Base-by-base conservation (phyloP, 2,329 filamentous ascomycete species). In the Aspergillus awamori region DNA sequence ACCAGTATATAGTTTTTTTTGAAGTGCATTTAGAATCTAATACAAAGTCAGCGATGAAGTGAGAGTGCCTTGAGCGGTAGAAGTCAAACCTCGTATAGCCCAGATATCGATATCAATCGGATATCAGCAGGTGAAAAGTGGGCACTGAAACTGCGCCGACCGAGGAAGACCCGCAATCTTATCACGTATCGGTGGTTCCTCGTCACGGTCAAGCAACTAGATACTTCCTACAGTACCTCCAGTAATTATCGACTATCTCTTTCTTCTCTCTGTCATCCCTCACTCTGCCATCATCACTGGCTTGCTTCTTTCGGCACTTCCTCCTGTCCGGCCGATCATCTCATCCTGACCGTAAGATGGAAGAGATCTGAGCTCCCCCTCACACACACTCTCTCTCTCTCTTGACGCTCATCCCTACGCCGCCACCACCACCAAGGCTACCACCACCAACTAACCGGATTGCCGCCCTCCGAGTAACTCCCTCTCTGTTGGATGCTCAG, bases 141-240 rank as follows among this genome's bases (percentile, higher is more conserved):
- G 33, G 33, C 33, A 36, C 33, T 36, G 33, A 15, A 36, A 36
- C 33, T 13, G 33, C 33, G 33, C 33, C 33, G 33, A 43, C n/a
- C 39, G 8, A 43, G 17, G 10, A 22, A 22, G 17, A 13, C 38
- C 53, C 53, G 53, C 53, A 43, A 56, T 56, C 53, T 56, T 56
- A 56, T 56, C 53, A 36, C 11, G 33, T 56, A 43, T 47, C 28
- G 39, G n/a, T 13, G n/a, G 55, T 49, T 62, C 47, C 10, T 59
- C 52, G 58, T 54, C 36, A 41, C 48, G 43, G 30, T 53, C 52
- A n/a, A 39, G n/a, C 33, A 39, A 39, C 30, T 36, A 36, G 33
- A 36, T 36, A 36, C 33, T 15, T 36, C 11, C 33, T 36, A 5
- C 33, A 20, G 20, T 20, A 20, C 20, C 20, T 20, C 20, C 20